These are phyloP conservation scores for Golovinomyces cichoracearum DNA, from an alignment of 2,329 filamentous ascomycete genomes.

Conservation along the genomic window DNA sequence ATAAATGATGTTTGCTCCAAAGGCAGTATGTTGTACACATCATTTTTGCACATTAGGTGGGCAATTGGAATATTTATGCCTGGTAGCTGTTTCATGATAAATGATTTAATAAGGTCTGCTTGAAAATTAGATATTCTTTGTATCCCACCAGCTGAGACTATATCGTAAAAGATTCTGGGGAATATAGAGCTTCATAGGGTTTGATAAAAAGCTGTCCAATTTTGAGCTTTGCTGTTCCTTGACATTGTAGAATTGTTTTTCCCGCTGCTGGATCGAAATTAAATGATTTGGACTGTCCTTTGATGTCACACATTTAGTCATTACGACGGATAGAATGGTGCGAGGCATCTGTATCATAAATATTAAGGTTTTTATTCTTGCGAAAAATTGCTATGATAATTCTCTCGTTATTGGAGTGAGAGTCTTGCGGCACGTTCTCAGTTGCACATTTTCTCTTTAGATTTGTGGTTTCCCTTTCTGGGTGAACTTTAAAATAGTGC, in stretches of 20 bases:
- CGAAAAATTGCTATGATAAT: neutral
- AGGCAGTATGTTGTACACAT: neutral
- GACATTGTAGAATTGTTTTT: neutral
- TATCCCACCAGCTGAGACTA: neutral
- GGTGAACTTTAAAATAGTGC: neutral
- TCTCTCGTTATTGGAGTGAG: neutral
- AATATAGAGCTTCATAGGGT: neutral
- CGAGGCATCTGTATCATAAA: neutral
- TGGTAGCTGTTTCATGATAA: neutral
- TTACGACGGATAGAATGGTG: neutral
- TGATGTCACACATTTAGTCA: neutral
- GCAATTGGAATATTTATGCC: neutral
- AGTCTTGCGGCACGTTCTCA: neutral
- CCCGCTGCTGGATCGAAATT: neutral
- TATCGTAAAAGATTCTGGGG: neutral
- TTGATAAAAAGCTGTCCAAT: neutral
- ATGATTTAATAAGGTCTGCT: neutral
- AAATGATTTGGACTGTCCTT: neutral
- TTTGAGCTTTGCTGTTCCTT: neutral
- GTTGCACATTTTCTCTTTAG: neutral
- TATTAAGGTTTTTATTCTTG: neutral
- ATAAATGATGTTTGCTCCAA: neutral
- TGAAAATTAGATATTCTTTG: neutral
- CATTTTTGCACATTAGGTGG: neutral
- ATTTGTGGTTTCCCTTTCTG: neutral